These are phyloP conservation scores for Talaromyces sp. DNA, from an alignment of 2,329 filamentous ascomycete genomes.

Conservation along the genomic window DNA sequence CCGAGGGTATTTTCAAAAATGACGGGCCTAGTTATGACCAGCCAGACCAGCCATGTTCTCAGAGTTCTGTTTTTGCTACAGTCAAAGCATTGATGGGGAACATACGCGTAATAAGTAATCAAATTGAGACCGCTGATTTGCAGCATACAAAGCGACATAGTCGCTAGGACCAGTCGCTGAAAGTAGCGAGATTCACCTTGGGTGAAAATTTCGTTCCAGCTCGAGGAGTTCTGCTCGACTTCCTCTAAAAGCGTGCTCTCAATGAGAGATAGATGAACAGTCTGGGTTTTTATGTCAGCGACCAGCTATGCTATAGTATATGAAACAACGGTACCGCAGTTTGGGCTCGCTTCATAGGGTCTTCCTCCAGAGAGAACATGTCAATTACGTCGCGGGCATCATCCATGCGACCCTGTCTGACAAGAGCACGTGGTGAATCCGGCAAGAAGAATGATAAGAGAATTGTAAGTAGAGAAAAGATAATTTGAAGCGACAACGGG, in stretches of 20 bases:
- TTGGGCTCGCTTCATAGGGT: neutral
- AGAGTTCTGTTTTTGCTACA: neutral
- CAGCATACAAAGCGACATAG: slow-evolving; percentile 1
- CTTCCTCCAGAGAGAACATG: neutral
- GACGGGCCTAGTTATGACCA: slow-evolving; percentile 6
- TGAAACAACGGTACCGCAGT: neutral
- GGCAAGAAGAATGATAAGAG: slow-evolving; percentile 3
- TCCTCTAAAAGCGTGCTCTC: neutral
- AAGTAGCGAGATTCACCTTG: slow-evolving; percentile 1
- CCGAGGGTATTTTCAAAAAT: slow-evolving; percentile 13
- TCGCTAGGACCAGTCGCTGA: neutral
- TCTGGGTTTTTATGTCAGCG: neutral
- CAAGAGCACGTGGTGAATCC: neutral
- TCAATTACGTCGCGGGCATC: neutral
- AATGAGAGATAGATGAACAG: neutral
- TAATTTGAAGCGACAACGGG: slow-evolving; percentile 13
- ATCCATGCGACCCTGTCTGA: neutral
- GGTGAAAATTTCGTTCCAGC: neutral
- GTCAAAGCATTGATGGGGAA: neutral
- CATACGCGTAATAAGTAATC: slow-evolving; percentile 9
- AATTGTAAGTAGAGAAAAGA: slow-evolving; percentile 15
- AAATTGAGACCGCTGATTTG: slow-evolving; percentile 11
- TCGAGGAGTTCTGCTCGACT: neutral
- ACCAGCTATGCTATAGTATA: no score
- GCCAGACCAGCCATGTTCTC: neutral